Evolutionary conservation across 2,329 filamentous ascomycete species (phyloP), one percentile per base, ranked within the genome.

Genomic region (Thielaviopsis punctulata): DNA sequence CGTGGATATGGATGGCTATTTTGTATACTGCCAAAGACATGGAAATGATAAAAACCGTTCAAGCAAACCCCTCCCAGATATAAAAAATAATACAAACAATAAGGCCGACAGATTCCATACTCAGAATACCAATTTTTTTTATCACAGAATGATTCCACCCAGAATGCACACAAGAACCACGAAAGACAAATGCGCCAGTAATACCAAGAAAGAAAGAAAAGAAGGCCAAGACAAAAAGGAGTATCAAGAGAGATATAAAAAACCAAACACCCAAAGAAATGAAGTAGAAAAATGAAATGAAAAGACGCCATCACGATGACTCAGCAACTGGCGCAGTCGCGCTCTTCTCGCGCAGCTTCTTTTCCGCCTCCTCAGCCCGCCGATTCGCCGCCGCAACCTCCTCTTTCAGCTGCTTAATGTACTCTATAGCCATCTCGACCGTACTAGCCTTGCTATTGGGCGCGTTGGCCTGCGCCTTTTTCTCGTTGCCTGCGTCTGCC

Each of bases 381-480:
- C 68, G 70, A 49, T 80, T 80, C 21, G 80, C 80, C 30, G 79
- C 76, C 2, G 73, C 75, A 15, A 87, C 69, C 62, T 93, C 84
- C 59, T 77, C 70, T 65, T 93, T 81, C 56, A 98, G 67, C 55
- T 81, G 76, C 66, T 86, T 90, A 68, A 98, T 95, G 63, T 96
- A 95, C 53, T 89, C 82, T 60, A 96, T 96, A 1, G 92, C 92
- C 67, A 86, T 82, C 66, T 98, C 92, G n/a, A 98, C 92, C 1
- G 93, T 95, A 59, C 86, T 94, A 1, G 92, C 92, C 65, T 96
- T 98, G 67, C 88, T 95, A 61, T 82, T 88, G 27, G 84, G 79
- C 50, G 79, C 75, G 54, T 68, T 70, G 6, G 64, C 65, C 51
- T 68, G 68, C 60, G 54, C 61, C 54, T 66, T 68, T 24, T 51